These are phyloP conservation scores for Cyclotella atomus DNA, from an alignment of 108 stramenopile species.

Conservation along the genomic window DNA sequence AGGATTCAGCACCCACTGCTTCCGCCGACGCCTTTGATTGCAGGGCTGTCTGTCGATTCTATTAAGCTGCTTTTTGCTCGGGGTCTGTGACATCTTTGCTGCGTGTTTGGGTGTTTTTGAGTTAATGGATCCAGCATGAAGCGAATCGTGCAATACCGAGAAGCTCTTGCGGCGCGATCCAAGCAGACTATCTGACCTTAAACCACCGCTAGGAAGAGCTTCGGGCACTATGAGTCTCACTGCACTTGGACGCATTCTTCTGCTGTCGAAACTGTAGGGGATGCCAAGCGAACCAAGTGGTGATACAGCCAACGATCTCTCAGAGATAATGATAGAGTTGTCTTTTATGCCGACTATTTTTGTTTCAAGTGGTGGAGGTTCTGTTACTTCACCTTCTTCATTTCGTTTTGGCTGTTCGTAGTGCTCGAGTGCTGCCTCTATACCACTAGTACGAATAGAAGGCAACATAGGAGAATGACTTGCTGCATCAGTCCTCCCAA, in stretches of 20 bases:
- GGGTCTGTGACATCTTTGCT: constrained; percentile 13
- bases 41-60: constrained; percentile 4
- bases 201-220: constrained; percentile 10
- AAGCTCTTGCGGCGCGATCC: constrained; percentile 27
- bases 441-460: constrained; percentile 23
- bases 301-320: constrained; percentile 18
- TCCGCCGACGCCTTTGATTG: constrained; percentile 38
- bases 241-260: constrained; percentile 18
- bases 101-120: constrained; percentile 3
- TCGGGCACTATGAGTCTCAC: constrained; percentile 26
- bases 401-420: constrained; percentile 21
- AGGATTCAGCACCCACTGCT: constrained; percentile 86
- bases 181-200: constrained; percentile 9
- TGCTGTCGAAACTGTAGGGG: constrained; percentile 40
- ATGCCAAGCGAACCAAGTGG: constrained; percentile 21
- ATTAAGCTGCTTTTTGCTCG: constrained; percentile 20
- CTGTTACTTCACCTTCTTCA: neutral
- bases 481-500: neutral
- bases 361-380: neutral
- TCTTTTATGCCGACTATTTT: constrained; percentile 2
- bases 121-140: neutral
- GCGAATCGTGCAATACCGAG: constrained; percentile 10
- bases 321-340: constrained; percentile 8
- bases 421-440: constrained; percentile 41
- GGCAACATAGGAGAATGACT: constrained; percentile 18